These are phyloP conservation scores for Salicornia ramosissima DNA, from an alignment of 148 eudicot genomes.

Conservation along the genomic window DNA sequence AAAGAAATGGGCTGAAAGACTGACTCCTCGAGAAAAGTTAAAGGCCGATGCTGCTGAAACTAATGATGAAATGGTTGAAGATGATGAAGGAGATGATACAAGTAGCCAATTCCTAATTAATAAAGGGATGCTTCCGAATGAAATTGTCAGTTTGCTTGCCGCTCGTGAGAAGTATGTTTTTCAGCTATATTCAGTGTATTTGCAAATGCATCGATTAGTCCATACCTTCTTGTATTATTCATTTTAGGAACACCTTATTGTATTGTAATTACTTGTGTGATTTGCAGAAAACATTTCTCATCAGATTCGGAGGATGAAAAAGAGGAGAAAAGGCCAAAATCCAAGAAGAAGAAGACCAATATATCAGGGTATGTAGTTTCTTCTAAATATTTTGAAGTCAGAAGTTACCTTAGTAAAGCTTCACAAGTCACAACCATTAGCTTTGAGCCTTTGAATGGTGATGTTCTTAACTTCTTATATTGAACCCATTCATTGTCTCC, in stretches of 20 bases:
- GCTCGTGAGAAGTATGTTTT: conserved; percentile 69
- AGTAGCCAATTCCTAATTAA: conserved; percentile 35
- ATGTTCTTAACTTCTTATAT: not conserved
- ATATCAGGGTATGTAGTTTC: conserved; percentile 69
- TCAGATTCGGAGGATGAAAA: conserved; percentile 90
- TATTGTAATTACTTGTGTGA: not conserved
- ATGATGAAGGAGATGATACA: conserved; percentile 36
- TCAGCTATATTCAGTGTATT: not conserved
- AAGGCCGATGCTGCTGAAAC: conserved; percentile 10
- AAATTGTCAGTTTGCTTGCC: conserved; percentile 69
- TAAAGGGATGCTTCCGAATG: conserved; percentile 74
- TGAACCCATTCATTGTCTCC: not conserved
- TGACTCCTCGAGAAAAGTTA: conserved; percentile 42
- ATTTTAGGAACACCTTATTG: not conserved
- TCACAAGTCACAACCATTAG: too few relatives aligned
- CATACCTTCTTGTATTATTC: not conserved
- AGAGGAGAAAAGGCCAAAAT: conserved; percentile 30
- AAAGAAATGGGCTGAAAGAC: conserved; percentile 60
- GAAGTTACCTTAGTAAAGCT: too few relatives aligned
- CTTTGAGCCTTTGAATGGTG: not conserved
- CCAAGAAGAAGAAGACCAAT: conserved; percentile 58
- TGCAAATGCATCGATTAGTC: not conserved
- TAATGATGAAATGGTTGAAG: conserved; percentile 35
- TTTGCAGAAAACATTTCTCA: conserved; percentile 70
- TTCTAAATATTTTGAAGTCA: too few relatives aligned